These are phyloP conservation scores for Craterostigma plantagineum DNA, from an alignment of 257 asterid species.

Conservation along the genomic window DNA sequence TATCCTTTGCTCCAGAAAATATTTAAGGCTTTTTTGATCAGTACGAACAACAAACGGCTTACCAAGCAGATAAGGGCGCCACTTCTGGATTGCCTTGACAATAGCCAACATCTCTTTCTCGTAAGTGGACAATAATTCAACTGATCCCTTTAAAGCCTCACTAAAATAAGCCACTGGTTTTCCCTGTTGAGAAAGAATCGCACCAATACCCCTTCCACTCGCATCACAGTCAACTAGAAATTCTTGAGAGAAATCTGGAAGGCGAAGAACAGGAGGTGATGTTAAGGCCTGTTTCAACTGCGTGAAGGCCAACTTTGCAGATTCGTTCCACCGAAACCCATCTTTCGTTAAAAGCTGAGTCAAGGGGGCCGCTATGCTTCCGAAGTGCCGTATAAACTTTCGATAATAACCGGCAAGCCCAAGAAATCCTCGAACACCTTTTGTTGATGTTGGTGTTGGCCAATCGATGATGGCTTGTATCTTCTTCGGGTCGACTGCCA, in stretches of 20 bases:
- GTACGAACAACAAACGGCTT: not conserved
- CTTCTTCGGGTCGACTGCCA: conserved; percentile 1
- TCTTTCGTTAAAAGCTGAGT: conserved; percentile 1
- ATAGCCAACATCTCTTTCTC: conserved; percentile 3
- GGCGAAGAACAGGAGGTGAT: not conserved
- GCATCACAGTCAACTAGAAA: conserved; percentile 8
- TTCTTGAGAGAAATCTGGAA: not conserved
- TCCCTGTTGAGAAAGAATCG: not conserved
- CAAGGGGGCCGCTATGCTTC: not conserved
- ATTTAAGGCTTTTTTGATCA: conserved; percentile 5
- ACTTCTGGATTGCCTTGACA: not conserved
- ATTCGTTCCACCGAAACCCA: conserved; percentile 1
- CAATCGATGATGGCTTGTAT: not conserved
- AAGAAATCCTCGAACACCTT: not conserved
- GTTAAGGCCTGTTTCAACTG: not conserved
- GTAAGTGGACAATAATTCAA: not conserved
- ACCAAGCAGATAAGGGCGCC: not conserved
- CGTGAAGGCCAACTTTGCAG: not conserved
- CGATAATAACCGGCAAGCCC: conserved; percentile 3
- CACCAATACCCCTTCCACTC: conserved; percentile 1
- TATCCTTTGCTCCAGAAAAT: conserved; percentile 4
- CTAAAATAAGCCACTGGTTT: conserved; percentile 1
- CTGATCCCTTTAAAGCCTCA: not conserved
- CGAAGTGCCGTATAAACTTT: conserved; percentile 1
- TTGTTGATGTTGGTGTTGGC: not conserved